Percentiles rank a stretch among this genome's conserved stretches.
phyloP scores from a whole-genome alignment of 345 rosid species.

The Cardamine chenopodiifolia region DNA sequence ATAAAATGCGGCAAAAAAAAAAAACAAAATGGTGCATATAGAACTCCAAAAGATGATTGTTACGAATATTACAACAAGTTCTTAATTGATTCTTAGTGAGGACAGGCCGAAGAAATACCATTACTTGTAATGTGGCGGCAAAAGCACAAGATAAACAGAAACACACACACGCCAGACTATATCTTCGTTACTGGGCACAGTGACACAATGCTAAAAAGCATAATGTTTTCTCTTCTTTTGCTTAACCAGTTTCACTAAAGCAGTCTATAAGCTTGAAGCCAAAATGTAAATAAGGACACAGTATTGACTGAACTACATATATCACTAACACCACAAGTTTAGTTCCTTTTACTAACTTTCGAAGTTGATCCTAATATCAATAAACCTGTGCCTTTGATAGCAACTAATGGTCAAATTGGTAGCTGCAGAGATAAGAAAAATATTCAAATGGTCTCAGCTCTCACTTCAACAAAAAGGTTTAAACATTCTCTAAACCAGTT shows the following conservation, averaged over 20 bases:
- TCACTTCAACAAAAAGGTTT: neutral
- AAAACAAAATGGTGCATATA: constrained; percentile 1
- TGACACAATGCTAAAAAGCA: neutral
- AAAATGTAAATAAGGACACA: neutral
- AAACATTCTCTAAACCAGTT: neutral
- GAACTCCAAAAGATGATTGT: constrained; percentile 9
- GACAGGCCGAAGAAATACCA: neutral
- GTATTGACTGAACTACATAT: neutral
- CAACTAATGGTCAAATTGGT: neutral
- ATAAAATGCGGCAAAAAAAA: neutral
- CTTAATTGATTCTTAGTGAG: neutral
- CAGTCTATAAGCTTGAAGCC: neutral
- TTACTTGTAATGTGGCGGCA: neutral
- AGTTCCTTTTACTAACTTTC: neutral
- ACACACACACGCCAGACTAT: neutral
- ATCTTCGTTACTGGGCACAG: neutral
- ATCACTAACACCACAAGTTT: neutral
- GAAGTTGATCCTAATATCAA: neutral
- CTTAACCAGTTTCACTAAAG: neutral
- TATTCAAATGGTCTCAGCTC: neutral
- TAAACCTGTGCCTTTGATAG: neutral
- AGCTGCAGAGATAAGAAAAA: constrained; percentile 3
- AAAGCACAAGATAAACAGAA: constrained; percentile 11
- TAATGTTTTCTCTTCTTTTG: neutral
- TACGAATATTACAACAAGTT: constrained; percentile 2